A percentile compares a stretch with the other conserved stretches of the same genome.
Evolutionary conservation across 805 yeast species (phyloP).

Genomic region (Cyberlindnera mississippiensis): DNA sequence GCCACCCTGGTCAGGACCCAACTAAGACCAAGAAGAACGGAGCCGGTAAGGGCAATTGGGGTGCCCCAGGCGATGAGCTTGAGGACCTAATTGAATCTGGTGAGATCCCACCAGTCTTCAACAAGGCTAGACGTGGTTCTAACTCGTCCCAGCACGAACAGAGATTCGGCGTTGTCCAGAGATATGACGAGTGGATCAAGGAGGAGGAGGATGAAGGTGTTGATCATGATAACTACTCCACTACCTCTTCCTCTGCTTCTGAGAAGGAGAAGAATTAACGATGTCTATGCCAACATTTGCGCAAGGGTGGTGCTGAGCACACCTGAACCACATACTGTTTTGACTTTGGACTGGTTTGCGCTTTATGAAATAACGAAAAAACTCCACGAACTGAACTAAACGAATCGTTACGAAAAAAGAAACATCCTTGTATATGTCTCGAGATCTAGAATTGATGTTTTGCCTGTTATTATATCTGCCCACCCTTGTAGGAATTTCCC

Average conservation of each 20-base stretch:
- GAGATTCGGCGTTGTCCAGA: slow-evolving; percentile 33
- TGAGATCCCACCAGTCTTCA: slow-evolving; percentile 45
- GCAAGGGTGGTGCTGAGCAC: no score
- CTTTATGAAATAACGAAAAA: not conserved
- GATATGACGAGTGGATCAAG: slow-evolving; percentile 17
- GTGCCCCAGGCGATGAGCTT: slow-evolving; percentile 73
- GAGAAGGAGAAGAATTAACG: not conserved
- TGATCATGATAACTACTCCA: not conserved
- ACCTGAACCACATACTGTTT: not conserved
- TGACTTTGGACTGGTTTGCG: not conserved
- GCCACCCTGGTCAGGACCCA: slow-evolving; percentile 65
- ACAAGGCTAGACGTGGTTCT: slow-evolving; percentile 48
- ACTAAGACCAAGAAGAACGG: slow-evolving; percentile 78
- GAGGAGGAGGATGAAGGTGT: slow-evolving; percentile 14
- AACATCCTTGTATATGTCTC: not conserved
- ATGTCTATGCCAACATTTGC: no score
- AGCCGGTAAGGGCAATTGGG: slow-evolving; percentile 88
- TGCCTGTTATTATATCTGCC: no score
- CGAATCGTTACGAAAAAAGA: not conserved
- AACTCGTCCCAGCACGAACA: slow-evolving; percentile 42
- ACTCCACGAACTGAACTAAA: not conserved
- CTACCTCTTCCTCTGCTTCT: slow-evolving; percentile 1
- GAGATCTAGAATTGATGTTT: not conserved
- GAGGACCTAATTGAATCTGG: slow-evolving; percentile 58
- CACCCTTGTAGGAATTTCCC: no score